phyloP scores from a whole-genome alignment of 495 filamentous ascomycete genomes.

The Hypoxylon rickii region DNA sequence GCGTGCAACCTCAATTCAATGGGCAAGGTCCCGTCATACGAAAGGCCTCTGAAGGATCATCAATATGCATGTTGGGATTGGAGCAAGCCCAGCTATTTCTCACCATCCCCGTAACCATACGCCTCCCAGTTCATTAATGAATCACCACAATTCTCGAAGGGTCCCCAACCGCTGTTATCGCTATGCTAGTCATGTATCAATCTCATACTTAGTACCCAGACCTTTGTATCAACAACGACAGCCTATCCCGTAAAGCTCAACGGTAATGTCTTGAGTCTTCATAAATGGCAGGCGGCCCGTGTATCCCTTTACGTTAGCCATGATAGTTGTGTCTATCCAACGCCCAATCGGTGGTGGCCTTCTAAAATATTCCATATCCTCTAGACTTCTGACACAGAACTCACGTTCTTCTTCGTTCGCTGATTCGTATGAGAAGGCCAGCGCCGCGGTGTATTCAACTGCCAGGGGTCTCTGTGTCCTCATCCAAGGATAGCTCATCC shows the following conservation, averaged over 20 bases:
- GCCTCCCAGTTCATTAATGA: too few species aligned
- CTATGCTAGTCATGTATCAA: too few species aligned
- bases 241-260: constrained; percentile 35
- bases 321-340: constrained; percentile 37
- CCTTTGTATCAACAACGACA: constrained; percentile 29
- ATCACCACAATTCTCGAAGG: too few species aligned
- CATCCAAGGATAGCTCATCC: constrained; percentile 36
- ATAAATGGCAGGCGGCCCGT: constrained; percentile 36
- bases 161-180: too few species aligned
- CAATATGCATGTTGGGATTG: too few species aligned
- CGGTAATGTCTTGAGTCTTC: constrained; percentile 30
- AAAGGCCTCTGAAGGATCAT: too few species aligned
- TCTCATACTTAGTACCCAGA: too few species aligned
- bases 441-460: constrained; percentile 34
- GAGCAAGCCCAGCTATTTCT: too few species aligned
- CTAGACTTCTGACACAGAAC: constrained; percentile 29
- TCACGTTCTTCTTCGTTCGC: constrained; percentile 34
- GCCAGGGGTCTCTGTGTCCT: constrained; percentile 29
- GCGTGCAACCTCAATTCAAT: too few species aligned
- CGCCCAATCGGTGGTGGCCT: constrained; percentile 34
- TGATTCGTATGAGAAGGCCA: constrained; percentile 38
- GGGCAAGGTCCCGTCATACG: too few species aligned
- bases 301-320: constrained; percentile 40
- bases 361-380: constrained; percentile 37
- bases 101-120: too few species aligned